phyloP scores from a whole-genome alignment of 2,329 filamentous ascomycete species.

The Pseudocercospora vitis region DNA sequence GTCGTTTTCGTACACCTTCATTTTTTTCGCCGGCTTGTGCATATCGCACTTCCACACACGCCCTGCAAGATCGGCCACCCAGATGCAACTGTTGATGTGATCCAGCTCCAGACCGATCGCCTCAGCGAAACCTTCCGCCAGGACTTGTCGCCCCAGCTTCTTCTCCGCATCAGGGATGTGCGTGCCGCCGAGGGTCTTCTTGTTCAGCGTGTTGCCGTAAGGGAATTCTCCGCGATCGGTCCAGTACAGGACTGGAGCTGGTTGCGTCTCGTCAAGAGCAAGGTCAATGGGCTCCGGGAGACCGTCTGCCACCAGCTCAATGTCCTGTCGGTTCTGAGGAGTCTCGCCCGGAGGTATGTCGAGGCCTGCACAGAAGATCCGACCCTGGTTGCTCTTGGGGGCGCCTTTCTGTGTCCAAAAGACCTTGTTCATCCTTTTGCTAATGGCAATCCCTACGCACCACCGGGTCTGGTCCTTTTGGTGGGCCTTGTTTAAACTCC shows the following conservation, averaged over 20 bases:
- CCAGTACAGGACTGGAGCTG: constrained; percentile 54
- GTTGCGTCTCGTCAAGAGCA: constrained; percentile 50
- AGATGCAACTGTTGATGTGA: constrained; percentile 15
- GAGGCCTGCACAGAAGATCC: constrained; percentile 55
- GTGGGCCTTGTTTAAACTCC: constrained; percentile 33
- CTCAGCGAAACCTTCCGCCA: constrained; percentile 28
- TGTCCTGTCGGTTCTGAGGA: constrained; percentile 43
- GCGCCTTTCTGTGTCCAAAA: constrained; percentile 64
- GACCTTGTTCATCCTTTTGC: constrained; percentile 44
- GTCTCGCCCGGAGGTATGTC: constrained; percentile 36
- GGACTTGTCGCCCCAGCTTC: constrained; percentile 23
- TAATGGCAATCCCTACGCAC: constrained; percentile 55
- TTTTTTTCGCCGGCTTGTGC: constrained; percentile 16
- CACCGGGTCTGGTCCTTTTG: constrained; percentile 26
- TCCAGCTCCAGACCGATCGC: constrained; percentile 27
- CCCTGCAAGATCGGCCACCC: constrained; percentile 23
- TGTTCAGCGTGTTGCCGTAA: constrained; percentile 55
- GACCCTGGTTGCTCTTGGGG: constrained; percentile 52
- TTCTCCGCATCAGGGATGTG: constrained; percentile 19
- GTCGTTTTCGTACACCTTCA: constrained; percentile 21
- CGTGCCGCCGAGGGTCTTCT: constrained; percentile 26
- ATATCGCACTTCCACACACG: constrained; percentile 19
- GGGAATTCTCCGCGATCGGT: constrained; percentile 61
- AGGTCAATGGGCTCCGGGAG: constrained; percentile 61
- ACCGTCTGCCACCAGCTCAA: constrained; percentile 45